phyloP scores from a whole-genome alignment of 2,329 filamentous ascomycete species.

The Alternaria metachromatica region DNA sequence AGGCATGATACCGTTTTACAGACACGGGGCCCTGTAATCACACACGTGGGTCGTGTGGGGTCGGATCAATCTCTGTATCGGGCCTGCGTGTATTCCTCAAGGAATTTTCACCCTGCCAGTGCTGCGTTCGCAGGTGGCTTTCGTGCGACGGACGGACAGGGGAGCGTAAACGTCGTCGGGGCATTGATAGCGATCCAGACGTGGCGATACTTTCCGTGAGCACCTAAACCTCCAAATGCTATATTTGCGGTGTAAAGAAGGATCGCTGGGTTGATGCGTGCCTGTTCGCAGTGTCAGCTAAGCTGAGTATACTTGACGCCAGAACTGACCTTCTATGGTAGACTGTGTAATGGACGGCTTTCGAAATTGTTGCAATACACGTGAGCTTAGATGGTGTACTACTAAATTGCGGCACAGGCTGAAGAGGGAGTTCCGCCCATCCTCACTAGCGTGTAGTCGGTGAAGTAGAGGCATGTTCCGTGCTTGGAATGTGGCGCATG shows the following conservation, averaged over 20 bases:
- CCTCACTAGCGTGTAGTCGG: slow-evolving; percentile 10
- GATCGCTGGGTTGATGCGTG: neutral
- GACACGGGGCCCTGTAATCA: slow-evolving; percentile 8
- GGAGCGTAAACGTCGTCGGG: neutral
- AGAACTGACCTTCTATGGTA: neutral
- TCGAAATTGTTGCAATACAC: neutral
- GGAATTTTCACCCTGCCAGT: neutral
- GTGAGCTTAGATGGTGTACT: neutral
- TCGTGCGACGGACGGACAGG: neutral
- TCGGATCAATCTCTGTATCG: slow-evolving; percentile 11
- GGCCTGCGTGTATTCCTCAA: neutral
- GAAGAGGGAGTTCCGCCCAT: neutral
- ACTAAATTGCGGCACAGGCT: slow-evolving; percentile 5
- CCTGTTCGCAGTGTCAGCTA: neutral
- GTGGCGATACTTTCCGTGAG: slow-evolving; percentile 5
- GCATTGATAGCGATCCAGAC: slow-evolving; percentile 6
- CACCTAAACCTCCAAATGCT: neutral
- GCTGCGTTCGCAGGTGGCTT: slow-evolving; percentile 6
- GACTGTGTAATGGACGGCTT: neutral
- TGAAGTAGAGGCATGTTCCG: slow-evolving; percentile 7
- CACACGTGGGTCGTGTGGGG: slow-evolving; percentile 3
- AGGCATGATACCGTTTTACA: slow-evolving; percentile 9
- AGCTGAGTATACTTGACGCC: slow-evolving; percentile 1
- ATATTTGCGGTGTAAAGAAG: neutral
- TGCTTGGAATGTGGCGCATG: slow-evolving; percentile 7